These are phyloP conservation scores for Laburnicola sp. DNA, from an alignment of 2,329 filamentous ascomycete species.

Conservation along the genomic window DNA sequence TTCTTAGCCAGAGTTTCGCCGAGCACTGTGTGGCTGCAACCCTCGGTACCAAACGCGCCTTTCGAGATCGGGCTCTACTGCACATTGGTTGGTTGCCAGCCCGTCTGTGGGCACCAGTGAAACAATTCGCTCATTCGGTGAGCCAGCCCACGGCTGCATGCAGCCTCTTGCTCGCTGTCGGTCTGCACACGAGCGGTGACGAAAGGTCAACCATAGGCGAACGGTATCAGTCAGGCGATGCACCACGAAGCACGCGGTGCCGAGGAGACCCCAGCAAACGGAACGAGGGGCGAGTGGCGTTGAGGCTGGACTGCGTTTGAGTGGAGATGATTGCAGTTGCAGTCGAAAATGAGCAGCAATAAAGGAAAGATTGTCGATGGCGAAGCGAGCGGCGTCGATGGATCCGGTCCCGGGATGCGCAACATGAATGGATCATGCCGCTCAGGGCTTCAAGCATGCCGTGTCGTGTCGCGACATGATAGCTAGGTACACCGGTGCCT, in stretches of 20 bases:
- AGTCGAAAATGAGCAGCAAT: not conserved
- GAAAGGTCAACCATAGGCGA: conserved; percentile 13
- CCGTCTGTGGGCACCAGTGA: conserved; percentile 29
- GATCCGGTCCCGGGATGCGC: conserved; percentile 15
- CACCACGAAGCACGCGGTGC: not conserved
- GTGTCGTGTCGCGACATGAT: conserved; percentile 12
- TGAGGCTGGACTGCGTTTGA: conserved; percentile 11
- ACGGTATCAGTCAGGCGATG: conserved; percentile 1
- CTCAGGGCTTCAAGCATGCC: conserved; percentile 2
- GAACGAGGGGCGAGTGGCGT: conserved; percentile 18
- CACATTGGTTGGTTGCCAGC: conserved; percentile 17
- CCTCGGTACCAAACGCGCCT: conserved; percentile 12
- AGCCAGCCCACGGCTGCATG: conserved; percentile 24
- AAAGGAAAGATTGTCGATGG: conserved; percentile 7
- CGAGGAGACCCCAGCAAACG: not conserved
- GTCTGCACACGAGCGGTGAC: conserved; percentile 15
- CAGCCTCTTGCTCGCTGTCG: conserved; percentile 24
- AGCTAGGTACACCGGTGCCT: conserved; percentile 19
- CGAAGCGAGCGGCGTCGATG: conserved; percentile 6
- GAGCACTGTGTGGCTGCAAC: conserved; percentile 8
- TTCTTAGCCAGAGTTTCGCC: conserved; percentile 7
- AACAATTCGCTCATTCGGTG: conserved; percentile 25
- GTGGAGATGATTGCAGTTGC: conserved; percentile 4
- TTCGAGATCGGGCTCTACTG: conserved; percentile 9
- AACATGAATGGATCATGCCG: conserved; percentile 17